Conservation (phyloP, 495 filamentous ascomycete genomes). For the Tetracladium setigerum region DNA sequence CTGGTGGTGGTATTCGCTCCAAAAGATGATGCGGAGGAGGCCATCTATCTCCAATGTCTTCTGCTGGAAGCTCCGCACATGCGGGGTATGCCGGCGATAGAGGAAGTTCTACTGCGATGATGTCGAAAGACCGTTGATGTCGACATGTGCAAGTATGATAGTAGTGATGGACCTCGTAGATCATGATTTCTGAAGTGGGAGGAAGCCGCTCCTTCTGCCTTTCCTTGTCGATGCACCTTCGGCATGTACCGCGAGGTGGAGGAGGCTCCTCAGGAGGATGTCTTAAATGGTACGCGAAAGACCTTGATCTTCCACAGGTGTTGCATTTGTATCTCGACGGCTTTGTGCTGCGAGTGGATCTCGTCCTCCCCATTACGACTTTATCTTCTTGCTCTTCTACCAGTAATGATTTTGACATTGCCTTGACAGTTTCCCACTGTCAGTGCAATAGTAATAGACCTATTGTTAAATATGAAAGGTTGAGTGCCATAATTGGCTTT, state of each 20-base stretch:
- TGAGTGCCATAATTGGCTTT: not conserved
- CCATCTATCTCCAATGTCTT: slow-evolving; percentile 1
- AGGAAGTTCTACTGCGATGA: slow-evolving; percentile 1
- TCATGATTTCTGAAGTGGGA: not conserved
- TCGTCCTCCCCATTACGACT: not conserved
- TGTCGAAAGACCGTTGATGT: not conserved
- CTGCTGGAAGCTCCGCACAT: not conserved
- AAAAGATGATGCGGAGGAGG: not conserved
- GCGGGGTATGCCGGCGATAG: not conserved
- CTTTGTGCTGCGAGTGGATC: not conserved
- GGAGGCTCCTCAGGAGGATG: slow-evolving; percentile 3
- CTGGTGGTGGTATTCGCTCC: not conserved
- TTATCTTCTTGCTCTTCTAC: not conserved
- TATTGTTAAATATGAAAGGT: not conserved
- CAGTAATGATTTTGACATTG: not conserved
- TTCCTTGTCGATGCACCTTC: slow-evolving; percentile 1
- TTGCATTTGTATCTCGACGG: not conserved
- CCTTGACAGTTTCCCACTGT: not conserved
- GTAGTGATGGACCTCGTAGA: slow-evolving; percentile 6
- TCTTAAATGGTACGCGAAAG: slow-evolving; percentile 6
- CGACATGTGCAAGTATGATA: not conserved
- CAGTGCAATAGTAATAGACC: not conserved
- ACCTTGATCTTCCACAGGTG: slow-evolving; percentile 5
- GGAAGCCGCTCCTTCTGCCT: not conserved
- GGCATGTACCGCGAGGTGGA: slow-evolving; percentile 1